Evolutionary conservation across 768 basidiomycete species (phyloP), one percentile per base, ranked within the genome.

Genomic region (Strobilomyces dryophilus): DNA sequence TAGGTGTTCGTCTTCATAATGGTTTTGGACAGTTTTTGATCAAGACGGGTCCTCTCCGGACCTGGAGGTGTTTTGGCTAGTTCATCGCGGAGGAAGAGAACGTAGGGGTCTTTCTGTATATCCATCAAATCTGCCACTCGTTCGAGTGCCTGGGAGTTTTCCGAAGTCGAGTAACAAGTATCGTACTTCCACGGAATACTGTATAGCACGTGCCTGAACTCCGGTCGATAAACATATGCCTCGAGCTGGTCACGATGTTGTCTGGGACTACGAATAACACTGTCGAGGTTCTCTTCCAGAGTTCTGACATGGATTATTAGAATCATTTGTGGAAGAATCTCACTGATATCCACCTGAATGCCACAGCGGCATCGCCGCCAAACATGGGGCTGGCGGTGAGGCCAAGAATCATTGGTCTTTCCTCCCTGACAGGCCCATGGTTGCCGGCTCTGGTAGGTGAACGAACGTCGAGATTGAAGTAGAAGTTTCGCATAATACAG

Each of bases 361-460:
- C 79, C 51, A 63, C 72, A 36, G 73, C 76, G 3, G 81, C 81
- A 65, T 89, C 76, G 10, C 86, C 85, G n/a, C 87, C 87, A 61
- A 82, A 90, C 34, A 91, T 84, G 2, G 90, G 91, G 58, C 89
- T 91, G 4, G 91, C 91, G 1, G 91, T 94, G 39, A 94, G 70
- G 3, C 90, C 91, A 40, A 94, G 69, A 5, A 93, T 74, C 63
- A 77, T 76, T 0, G 88, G 87, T 12, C 85, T 76, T 55, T 66
- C 63, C 61, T 66, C 64, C 45, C 65, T 63, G 57, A 57, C 61
- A 57, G 65, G 44, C 58, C 56, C 60, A 62, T 56, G 63, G 50
- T 18, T 56, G 47, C 41, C 53, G 45, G 56, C 43, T 45, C 15
- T 31, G 47, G 57, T 52, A 37, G 57, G 27, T 17, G 27, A 35